Conservation (phyloP, 2,329 filamentous ascomycete genomes). For the Xylariaceae sp. region DNA sequence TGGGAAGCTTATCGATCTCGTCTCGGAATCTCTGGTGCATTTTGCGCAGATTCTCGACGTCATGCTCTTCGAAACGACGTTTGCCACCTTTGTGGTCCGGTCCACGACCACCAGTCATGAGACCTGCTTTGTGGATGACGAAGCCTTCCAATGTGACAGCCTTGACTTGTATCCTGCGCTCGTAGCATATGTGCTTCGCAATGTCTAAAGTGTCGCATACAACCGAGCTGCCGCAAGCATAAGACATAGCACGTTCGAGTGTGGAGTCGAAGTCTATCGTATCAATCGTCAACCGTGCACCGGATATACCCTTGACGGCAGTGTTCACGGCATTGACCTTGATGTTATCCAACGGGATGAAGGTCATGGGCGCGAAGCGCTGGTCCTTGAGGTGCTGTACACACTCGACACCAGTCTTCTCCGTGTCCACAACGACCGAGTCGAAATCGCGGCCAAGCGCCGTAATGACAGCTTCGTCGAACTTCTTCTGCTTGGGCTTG, state of each 20-base stretch:
- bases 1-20: constrained; percentile 76
- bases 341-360: constrained; percentile 95
- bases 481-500: constrained; percentile 96
- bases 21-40: constrained; percentile 70
- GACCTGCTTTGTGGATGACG: constrained; percentile 91
- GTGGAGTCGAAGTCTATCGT: constrained; percentile 90
- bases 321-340: constrained; percentile 90
- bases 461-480: constrained; percentile 85
- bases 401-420: constrained; percentile 90
- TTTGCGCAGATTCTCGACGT: constrained; percentile 79
- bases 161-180: constrained; percentile 80
- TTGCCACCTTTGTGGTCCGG: constrained; percentile 69
- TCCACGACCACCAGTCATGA: constrained; percentile 93
- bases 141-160: constrained; percentile 93
- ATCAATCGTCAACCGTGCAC: constrained; percentile 86
- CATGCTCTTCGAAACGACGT: constrained; percentile 82
- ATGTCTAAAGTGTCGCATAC: constrained; percentile 85
- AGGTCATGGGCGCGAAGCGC: constrained; percentile 80
- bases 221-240: constrained; percentile 90
- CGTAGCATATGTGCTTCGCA: constrained; percentile 86
- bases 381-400: constrained; percentile 93
- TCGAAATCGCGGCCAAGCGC: constrained; percentile 92
- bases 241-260: constrained; percentile 87
- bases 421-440: constrained; percentile 88
- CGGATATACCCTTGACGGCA: constrained; percentile 82